phyloP scores from a whole-genome alignment of 805 yeast genomes.

The Schwanniomyces occidentalis region DNA sequence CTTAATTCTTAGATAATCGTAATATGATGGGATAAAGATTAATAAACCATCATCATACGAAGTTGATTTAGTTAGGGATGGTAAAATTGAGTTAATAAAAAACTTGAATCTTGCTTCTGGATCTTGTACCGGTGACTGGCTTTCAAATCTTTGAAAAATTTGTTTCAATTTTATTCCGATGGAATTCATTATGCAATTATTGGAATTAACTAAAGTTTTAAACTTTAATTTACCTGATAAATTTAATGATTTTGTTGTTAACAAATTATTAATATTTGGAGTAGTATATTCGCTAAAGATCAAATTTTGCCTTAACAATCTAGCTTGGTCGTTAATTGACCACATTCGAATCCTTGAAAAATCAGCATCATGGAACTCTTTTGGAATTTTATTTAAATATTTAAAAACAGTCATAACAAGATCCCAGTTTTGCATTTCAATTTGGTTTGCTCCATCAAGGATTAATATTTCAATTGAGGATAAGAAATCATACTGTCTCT shows the following conservation, averaged over 20 bases:
- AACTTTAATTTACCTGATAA: conserved; percentile 61
- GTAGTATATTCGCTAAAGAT: conserved; percentile 74
- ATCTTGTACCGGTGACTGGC: conserved; percentile 56
- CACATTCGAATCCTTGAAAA: conserved; percentile 90
- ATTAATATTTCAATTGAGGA: conserved; percentile 84
- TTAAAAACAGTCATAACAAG: conserved; percentile 68
- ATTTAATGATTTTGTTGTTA: conserved; percentile 49
- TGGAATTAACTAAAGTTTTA: conserved; percentile 45
- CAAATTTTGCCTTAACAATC: conserved; percentile 72
- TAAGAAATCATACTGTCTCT: conserved; percentile 75
- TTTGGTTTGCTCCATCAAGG: conserved; percentile 80
- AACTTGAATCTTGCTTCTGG: conserved; percentile 82
- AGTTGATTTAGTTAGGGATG: conserved; percentile 64
- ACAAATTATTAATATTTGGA: conserved; percentile 74
- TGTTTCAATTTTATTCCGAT: conserved; percentile 69
- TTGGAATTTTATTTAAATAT: conserved; percentile 75
- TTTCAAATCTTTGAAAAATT: conserved; percentile 69
- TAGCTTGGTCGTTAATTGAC: conserved; percentile 83
- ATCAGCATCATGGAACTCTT: conserved; percentile 76
- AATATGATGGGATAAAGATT: conserved; percentile 80
- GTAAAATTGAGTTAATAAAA: conserved; percentile 72
- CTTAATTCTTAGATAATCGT: conserved; percentile 79
- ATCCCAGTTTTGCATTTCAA: conserved; percentile 92
- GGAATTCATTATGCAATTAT: conserved; percentile 57
- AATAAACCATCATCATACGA: conserved; percentile 73